Percentiles rank a stretch among this genome's conserved stretches.
These are phyloP conservation scores for Syzygium aqueum DNA, from an alignment of 345 rosid species.

Conservation along the genomic window DNA sequence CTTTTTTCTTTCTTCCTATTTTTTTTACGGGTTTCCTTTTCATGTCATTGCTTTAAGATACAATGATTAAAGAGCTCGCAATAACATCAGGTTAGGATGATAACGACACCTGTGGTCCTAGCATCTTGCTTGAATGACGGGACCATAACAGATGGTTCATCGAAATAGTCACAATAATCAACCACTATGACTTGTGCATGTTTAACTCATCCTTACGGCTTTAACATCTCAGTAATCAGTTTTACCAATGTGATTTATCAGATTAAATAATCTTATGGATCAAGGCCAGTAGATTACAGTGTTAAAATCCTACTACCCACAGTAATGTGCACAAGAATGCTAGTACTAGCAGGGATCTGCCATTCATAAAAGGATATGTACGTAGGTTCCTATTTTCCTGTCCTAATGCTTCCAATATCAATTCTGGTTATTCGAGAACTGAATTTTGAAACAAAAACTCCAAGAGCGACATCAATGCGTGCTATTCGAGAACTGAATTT, in stretches of 20 bases:
- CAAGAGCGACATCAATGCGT: background rate
- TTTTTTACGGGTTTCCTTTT: background rate
- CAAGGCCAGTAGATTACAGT: background rate
- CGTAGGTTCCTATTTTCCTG: background rate
- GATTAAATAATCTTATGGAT: background rate
- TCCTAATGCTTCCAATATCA: background rate
- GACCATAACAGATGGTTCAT: slow-evolving; percentile 8
- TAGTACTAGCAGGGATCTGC: background rate
- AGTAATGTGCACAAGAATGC: background rate
- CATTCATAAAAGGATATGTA: background rate
- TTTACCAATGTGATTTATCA: background rate
- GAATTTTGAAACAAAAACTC: background rate
- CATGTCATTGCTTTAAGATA: slow-evolving; percentile 12
- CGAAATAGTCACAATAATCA: background rate
- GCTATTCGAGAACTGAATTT: too few species aligned
- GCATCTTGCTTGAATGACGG: slow-evolving; percentile 21
- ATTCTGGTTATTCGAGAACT: background rate
- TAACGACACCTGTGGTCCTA: slow-evolving; percentile 20
- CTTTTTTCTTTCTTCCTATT: background rate
- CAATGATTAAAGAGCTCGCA: slow-evolving; percentile 2
- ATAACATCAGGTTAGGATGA: slow-evolving; percentile 8
- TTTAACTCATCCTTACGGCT: background rate
- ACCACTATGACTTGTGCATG: background rate
- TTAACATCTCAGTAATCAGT: background rate
- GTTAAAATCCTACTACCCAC: background rate